These are phyloP conservation scores for Diaporthe amygdali DNA, from an alignment of 2,329 filamentous ascomycete genomes.

Conservation along the genomic window DNA sequence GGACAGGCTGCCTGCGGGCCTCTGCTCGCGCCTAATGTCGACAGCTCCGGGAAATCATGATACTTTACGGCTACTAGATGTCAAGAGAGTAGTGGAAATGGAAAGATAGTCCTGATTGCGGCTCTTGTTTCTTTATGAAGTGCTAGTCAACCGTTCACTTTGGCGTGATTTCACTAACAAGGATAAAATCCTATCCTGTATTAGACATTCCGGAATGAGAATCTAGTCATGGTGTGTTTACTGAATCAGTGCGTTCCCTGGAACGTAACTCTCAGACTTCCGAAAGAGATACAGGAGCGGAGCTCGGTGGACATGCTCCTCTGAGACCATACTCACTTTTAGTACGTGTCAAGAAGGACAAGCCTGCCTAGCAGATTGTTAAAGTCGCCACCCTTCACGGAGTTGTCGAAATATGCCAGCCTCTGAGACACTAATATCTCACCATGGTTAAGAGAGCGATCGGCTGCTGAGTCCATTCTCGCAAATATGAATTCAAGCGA, in stretches of 20 bases:
- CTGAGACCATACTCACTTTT: background rate
- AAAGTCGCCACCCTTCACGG: background rate
- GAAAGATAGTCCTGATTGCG: background rate
- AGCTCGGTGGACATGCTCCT: background rate
- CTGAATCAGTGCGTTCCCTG: background rate
- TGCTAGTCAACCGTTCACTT: no score
- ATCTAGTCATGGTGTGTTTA: no score
- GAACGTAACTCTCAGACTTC: background rate
- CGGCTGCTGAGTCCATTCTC: no score
- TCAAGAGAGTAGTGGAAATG: background rate
- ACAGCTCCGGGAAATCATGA: no score
- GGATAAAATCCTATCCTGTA: no score
- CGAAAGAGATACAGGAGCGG: background rate
- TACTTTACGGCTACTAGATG: no score
- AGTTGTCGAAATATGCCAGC: no score
- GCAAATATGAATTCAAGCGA: no score
- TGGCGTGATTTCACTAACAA: no score
- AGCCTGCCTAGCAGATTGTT: background rate
- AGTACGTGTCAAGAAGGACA: background rate
- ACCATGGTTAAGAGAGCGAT: no score
- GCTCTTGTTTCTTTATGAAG: background rate
- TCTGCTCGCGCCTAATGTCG: background rate
- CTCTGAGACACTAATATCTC: no score
- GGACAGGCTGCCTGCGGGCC: background rate
- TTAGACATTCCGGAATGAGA: no score